Evolutionary conservation across 2,329 filamentous ascomycete species (phyloP).

Genomic region (Dothistroma septosporum): DNA sequence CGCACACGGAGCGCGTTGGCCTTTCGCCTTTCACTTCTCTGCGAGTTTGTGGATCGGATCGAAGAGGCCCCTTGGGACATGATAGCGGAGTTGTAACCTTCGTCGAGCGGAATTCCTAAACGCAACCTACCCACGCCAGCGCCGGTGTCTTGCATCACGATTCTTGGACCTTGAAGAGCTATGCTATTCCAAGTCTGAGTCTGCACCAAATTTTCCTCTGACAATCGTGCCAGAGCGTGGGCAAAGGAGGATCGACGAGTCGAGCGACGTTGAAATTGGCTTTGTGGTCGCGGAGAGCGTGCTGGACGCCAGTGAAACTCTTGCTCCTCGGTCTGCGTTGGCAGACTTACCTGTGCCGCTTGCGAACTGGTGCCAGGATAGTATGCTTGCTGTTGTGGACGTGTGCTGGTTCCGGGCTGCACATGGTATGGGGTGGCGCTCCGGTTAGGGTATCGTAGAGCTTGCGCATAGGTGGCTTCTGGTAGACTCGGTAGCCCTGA

Average conservation of each 20-base stretch:
- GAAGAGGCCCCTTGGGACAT: not conserved
- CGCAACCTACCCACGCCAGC: not conserved
- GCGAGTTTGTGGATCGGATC: not conserved
- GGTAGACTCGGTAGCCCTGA: not conserved
- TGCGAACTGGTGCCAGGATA: not conserved
- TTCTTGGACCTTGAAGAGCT: not conserved
- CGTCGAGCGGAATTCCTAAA: not conserved
- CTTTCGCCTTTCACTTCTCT: not conserved
- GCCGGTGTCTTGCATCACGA: not conserved
- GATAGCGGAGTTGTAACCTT: not conserved
- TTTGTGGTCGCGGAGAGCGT: not conserved
- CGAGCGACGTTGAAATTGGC: not conserved
- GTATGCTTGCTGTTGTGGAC: not conserved
- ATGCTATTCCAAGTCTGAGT: not conserved
- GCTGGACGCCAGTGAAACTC: not conserved
- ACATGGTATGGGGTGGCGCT: not conserved
- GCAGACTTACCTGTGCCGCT: not conserved
- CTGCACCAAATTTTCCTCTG: not conserved
- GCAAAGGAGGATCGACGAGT: not conserved
- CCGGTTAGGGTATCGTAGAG: not conserved
- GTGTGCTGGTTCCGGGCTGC: not conserved
- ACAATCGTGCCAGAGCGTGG: not conserved
- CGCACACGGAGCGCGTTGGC: not conserved
- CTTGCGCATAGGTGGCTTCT: not conserved
- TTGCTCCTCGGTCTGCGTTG: not conserved